Conservation (phyloP, 306 rosid species). For the Vigna hirtella region DNA sequence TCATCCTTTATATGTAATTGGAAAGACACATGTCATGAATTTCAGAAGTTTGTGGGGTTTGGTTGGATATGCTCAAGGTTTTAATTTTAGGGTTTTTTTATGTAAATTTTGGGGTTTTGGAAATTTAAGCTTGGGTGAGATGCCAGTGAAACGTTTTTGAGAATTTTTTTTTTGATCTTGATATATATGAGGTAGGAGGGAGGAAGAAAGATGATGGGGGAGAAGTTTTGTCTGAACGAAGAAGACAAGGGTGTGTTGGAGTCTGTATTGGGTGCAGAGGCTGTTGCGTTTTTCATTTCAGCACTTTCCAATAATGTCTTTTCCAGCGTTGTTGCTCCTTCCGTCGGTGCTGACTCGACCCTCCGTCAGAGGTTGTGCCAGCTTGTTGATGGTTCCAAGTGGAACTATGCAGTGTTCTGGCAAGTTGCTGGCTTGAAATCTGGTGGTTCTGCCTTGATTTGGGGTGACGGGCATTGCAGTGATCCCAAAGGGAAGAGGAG, state of each 20-base stretch:
- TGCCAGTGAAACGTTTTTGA: background rate
- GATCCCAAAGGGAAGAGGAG: constrained; percentile 53
- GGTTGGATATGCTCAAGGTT: constrained; percentile 16
- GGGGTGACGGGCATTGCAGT: constrained; percentile 80
- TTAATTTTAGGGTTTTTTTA: constrained; percentile 26
- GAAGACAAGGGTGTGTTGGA: constrained; percentile 81
- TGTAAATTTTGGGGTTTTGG: constrained; percentile 29
- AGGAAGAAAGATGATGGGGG: constrained; percentile 62
- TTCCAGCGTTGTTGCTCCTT: constrained; percentile 54
- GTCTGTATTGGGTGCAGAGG: constrained; percentile 83
- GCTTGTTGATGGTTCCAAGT: constrained; percentile 70
- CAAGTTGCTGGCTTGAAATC: constrained; percentile 75
- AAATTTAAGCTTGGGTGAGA: constrained; percentile 1
- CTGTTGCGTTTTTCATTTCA: constrained; percentile 70
- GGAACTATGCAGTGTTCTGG: constrained; percentile 90
- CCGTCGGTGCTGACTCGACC: constrained; percentile 53
- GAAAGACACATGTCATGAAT: background rate
- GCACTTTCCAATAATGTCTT: constrained; percentile 64
- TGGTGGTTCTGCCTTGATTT: constrained; percentile 71
- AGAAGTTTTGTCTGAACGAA: constrained; percentile 73
- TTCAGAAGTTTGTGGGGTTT: background rate
- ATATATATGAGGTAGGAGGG: constrained; percentile 40
- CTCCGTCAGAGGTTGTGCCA: constrained; percentile 65
- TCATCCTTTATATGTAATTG: constrained; percentile 4
- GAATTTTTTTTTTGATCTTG: constrained; percentile 15